Evolutionary conservation across 73 alveolate species (phyloP).

Genomic region (Tetrahymena thermophila): DNA sequence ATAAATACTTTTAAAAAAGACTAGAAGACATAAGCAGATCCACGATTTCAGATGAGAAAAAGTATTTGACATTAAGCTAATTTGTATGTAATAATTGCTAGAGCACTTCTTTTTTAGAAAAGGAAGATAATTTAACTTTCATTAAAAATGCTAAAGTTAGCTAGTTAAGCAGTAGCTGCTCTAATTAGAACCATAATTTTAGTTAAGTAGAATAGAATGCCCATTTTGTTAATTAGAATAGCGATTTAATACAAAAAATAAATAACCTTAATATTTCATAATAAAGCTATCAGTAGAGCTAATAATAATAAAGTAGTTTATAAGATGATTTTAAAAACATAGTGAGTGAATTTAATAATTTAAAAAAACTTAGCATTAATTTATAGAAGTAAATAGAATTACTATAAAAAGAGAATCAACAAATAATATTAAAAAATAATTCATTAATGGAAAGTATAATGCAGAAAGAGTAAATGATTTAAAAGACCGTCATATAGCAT

Average conservation of each 20-base stretch:
- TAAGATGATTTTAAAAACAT: background rate
- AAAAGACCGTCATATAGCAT: background rate
- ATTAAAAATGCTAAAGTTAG: background rate
- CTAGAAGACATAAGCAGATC: background rate
- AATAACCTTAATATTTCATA: background rate
- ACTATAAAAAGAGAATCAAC: background rate
- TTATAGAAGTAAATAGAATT: background rate
- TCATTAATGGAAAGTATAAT: background rate
- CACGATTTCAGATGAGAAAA: background rate
- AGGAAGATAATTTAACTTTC: background rate
- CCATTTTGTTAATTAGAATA: background rate
- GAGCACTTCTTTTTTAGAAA: background rate
- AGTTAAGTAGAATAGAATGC: background rate
- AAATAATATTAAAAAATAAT: background rate
- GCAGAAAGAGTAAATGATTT: background rate
- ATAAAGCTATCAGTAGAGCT: background rate
- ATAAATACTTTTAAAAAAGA: background rate
- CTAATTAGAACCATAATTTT: background rate
- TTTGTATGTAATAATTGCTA: background rate
- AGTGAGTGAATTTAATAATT: background rate
- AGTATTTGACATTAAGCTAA: background rate
- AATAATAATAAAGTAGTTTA: background rate
- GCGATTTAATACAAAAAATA: background rate
- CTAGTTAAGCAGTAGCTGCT: background rate
- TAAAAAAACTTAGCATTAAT: background rate